Conservation (phyloP, 495 filamentous ascomycete species). For the Penicillium coprophilum region DNA sequence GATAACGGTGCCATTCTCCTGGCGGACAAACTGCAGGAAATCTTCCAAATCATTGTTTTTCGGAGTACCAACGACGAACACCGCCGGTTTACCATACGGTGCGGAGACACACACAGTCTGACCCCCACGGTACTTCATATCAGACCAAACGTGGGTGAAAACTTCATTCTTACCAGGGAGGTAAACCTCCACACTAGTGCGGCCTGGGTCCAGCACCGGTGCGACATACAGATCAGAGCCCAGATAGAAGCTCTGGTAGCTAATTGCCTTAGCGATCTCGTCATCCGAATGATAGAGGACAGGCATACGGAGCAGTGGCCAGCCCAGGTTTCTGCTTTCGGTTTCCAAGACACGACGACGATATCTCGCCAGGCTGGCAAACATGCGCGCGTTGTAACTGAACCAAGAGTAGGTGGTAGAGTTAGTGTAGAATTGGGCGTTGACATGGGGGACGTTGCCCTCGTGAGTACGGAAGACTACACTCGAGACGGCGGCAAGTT, state of each 20-base stretch:
- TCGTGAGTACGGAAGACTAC: constrained; percentile 29
- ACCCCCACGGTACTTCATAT: constrained; percentile 20
- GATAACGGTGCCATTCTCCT: constrained; percentile 24
- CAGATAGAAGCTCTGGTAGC: constrained; percentile 30
- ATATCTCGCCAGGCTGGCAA: constrained; percentile 23
- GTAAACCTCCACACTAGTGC: constrained; percentile 22
- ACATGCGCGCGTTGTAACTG: constrained; percentile 30
- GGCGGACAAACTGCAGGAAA: constrained; percentile 24
- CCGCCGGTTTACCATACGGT: constrained; percentile 28
- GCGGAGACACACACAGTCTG: constrained; percentile 16
- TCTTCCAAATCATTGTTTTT: constrained; percentile 20
- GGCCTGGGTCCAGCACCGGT: constrained; percentile 24
- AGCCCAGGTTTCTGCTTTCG: constrained; percentile 24
- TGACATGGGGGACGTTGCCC: constrained; percentile 25
- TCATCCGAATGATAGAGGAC: constrained; percentile 28
- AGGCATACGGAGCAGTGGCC: constrained; percentile 29
- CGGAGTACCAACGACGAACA: constrained; percentile 23
- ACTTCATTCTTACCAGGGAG: constrained; percentile 21
- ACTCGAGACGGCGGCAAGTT: constrained; percentile 25
- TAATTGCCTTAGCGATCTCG: constrained; percentile 21
- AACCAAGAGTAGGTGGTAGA: constrained; percentile 22
- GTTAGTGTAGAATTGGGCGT: constrained; percentile 29
- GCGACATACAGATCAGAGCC: constrained; percentile 28
- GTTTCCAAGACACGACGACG: constrained; percentile 26
- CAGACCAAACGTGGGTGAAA: constrained; percentile 27